Evolutionary conservation across 1,284 basidiomycete genomes (phyloP).

Genomic region (Cerioporus squamosus): DNA sequence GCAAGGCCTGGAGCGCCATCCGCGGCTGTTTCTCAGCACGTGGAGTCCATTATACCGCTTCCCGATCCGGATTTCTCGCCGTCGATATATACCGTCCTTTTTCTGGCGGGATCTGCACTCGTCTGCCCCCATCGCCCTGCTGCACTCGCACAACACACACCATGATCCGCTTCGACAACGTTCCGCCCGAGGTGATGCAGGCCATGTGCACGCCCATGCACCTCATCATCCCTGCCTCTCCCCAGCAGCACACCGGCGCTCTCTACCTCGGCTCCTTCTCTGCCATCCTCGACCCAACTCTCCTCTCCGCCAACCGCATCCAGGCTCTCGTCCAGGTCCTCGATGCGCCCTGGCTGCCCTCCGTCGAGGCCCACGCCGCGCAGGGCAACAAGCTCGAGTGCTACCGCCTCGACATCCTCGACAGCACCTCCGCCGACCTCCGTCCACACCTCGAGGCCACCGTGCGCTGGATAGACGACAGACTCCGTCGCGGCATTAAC

Average conservation of each 20-base stretch:
- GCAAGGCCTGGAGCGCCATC: too few relatives aligned
- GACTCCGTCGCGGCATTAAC: slow-evolving; percentile 52
- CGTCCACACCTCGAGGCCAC: slow-evolving; percentile 58
- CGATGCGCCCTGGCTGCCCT: slow-evolving; percentile 70
- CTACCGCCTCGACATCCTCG: slow-evolving; percentile 68
- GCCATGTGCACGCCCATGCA: slow-evolving; percentile 85
- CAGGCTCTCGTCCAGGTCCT: slow-evolving; percentile 70
- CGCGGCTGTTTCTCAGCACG: too few relatives aligned
- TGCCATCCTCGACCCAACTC: slow-evolving; percentile 40
- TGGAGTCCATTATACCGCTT: too few relatives aligned
- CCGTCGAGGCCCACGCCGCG: slow-evolving; percentile 43
- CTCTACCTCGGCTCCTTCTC: slow-evolving; percentile 45
- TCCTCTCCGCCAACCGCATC: slow-evolving; percentile 48
- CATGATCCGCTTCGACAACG: slow-evolving; percentile 76
- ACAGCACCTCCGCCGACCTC: slow-evolving; percentile 56
- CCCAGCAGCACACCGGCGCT: slow-evolving; percentile 35
- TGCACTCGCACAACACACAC: neutral
- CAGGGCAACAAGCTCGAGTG: slow-evolving; percentile 58
- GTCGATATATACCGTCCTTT: too few relatives aligned
- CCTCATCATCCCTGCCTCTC: slow-evolving; percentile 52
- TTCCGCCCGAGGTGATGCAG: slow-evolving; percentile 73
- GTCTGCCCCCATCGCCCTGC: too few relatives aligned
- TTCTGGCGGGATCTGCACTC: too few relatives aligned
- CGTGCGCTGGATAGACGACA: slow-evolving; percentile 57
- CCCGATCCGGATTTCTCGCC: too few relatives aligned